Conservation (phyloP, 176 grass and related monocot genomes). For the Oryza longistaminata region DNA sequence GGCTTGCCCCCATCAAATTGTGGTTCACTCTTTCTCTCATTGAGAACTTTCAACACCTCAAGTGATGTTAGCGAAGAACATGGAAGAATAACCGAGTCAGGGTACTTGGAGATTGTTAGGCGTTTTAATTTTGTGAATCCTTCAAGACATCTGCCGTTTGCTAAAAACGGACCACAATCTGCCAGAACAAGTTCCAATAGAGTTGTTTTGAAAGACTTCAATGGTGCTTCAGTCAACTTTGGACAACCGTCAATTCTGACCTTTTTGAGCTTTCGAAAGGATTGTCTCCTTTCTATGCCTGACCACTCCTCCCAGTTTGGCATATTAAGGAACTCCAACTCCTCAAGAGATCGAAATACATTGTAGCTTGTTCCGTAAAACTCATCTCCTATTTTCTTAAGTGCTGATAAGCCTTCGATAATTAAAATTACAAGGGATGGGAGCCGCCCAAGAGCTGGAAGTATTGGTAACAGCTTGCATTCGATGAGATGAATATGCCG, state of each 20-base stretch:
- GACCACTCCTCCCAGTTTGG: constrained; percentile 32
- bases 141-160: no score
- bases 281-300: constrained; percentile 5
- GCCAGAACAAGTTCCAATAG: no score
- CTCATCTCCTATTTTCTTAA: constrained; percentile 28
- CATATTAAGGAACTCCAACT: constrained; percentile 34
- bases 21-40: no score
- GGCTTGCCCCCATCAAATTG: no score
- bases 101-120: no score
- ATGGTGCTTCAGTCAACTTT: no score
- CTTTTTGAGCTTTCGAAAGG: constrained; percentile 34
- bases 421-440: constrained; percentile 35
- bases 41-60: no score
- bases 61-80: no score
- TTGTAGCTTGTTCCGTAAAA: constrained; percentile 37
- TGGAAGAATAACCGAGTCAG: no score
- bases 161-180: no score
- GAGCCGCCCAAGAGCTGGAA: constrained; percentile 48
- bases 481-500: neutral
- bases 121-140: no score
- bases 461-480: constrained; percentile 24
- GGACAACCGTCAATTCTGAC: constrained; percentile 5
- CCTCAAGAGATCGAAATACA: constrained; percentile 45
- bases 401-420: neutral
- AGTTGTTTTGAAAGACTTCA: no score